A percentile compares a stretch with the other conserved stretches of the same genome.
Evolutionary conservation across 176 grass and related monocot genomes (phyloP).

Genomic region (Areca catechu): DNA sequence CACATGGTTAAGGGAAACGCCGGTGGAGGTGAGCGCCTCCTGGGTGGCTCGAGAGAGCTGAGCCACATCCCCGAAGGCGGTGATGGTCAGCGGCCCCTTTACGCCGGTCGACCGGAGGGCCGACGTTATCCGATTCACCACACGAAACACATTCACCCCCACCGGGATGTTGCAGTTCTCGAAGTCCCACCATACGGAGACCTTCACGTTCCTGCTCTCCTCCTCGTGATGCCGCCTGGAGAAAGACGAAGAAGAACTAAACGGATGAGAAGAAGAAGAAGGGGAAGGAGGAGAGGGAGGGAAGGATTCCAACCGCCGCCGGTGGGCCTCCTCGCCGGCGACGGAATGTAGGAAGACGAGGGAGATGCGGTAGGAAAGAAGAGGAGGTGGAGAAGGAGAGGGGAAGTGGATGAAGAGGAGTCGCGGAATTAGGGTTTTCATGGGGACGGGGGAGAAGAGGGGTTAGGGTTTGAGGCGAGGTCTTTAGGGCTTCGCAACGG

Average conservation of each 20-base stretch:
- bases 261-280: background rate
- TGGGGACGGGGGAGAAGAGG: conserved; percentile 5
- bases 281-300: background rate
- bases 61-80: conserved; percentile 67
- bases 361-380: background rate
- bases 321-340: background rate
- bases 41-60: conserved; percentile 47
- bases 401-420: background rate
- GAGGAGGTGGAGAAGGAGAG: conserved; percentile 14
- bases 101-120: conserved; percentile 67
- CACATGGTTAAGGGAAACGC: conserved; percentile 71
- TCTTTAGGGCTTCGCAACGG: background rate
- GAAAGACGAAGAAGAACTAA: conserved; percentile 11
- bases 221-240: conserved; percentile 22
- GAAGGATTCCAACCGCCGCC: background rate
- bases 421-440: conserved; percentile 14
- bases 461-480: background rate
- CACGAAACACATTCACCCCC: conserved; percentile 42
- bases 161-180: conserved; percentile 72
- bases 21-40: conserved; percentile 65
- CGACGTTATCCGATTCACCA: conserved; percentile 43
- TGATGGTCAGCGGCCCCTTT: conserved; percentile 67
- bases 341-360: conserved; percentile 1
- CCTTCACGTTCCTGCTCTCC: conserved; percentile 45
- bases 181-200: conserved; percentile 96